Base-by-base conservation (phyloP, 768 basidiomycete species). In the Leccinum subgranulosum region DNA sequence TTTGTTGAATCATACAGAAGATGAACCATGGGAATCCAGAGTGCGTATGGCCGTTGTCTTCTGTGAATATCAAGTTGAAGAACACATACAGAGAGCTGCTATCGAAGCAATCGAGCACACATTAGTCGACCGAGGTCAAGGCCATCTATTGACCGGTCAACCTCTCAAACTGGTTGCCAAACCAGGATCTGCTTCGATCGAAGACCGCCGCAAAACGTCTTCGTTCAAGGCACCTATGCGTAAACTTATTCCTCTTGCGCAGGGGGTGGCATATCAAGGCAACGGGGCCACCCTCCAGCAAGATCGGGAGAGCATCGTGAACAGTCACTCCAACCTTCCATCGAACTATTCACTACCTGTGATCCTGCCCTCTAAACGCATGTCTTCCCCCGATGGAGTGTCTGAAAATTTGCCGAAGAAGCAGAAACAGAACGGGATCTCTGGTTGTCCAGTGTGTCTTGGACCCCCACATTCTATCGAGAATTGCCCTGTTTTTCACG, bases 81-180 rank as follows among this genome's bases (percentile, higher is more conserved):
- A 54, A 53, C 1, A 52, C 11, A 62, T 52, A 50, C 66, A 90
- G 89, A 76, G 72, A 62, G 82, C 79, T 46, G 90, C 91, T 12
- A 81, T 93, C 51, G 71, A 73, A 27, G 83, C 83, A 6, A 91
- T 93, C 59, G 91, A 93, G 56, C 77, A 84, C 57, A 78, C 83
- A 3, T 74, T 93, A 14, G 65, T 77, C 57, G 61, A 72, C 52
- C 81, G 87, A 15, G 86, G 87, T 3, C 77, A 85, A 43, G 68
- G 81, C 2, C 66, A 78, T 50, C 71, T 90, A 21, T 79, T 90
- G 54, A 74, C 73, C 36, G 84, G 83, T 1, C 88, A 91, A 66
- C 87, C 88, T 43, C 75, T 88, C 5, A 77, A 80, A 60, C 79
- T 83, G 11, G 71, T 87, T 14, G 76, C 74, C 46, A 72, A 66